Conservation (phyloP, 345 rosid genomes). For the Psidium friedrichsthalianum region DNA sequence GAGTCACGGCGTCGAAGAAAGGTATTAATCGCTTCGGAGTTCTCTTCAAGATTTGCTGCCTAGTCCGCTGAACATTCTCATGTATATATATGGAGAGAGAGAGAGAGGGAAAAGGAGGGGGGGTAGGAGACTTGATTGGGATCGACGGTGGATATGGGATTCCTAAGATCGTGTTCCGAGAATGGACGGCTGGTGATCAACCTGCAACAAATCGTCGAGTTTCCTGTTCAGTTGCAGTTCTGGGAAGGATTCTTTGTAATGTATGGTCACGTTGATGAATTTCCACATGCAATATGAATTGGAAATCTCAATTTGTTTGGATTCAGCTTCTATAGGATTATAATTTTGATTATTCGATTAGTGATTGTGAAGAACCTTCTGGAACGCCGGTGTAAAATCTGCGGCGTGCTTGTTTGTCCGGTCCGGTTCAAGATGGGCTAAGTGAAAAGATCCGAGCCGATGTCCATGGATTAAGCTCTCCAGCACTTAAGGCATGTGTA, state of each 20-base stretch:
- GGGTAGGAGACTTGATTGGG: neutral
- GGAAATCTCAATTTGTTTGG: neutral
- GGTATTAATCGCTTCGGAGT: neutral
- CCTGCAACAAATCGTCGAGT: neutral
- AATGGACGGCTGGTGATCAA: neutral
- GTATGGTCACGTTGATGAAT: neutral
- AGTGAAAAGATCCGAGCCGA: neutral
- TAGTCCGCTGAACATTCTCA: neutral
- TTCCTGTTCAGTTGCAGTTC: neutral
- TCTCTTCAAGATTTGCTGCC: neutral
- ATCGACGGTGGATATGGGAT: neutral
- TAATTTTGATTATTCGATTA: neutral
- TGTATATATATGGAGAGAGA: neutral
- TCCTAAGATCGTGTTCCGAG: neutral
- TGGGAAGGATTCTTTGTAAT: neutral
- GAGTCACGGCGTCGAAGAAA: neutral
- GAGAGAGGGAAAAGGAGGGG: neutral
- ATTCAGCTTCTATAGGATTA: neutral
- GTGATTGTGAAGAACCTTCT: neutral
- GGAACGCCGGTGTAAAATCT: fast-evolving
- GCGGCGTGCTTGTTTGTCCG: fast-evolving
- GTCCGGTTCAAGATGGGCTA: neutral
- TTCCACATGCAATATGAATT: neutral
- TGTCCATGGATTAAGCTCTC: neutral
- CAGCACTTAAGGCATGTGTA: neutral